A percentile compares a stretch with the other conserved stretches of the same genome.
These are phyloP conservation scores for Protomyces gravidus DNA, from an alignment of 1,139 yeast genomes.

Conservation along the genomic window DNA sequence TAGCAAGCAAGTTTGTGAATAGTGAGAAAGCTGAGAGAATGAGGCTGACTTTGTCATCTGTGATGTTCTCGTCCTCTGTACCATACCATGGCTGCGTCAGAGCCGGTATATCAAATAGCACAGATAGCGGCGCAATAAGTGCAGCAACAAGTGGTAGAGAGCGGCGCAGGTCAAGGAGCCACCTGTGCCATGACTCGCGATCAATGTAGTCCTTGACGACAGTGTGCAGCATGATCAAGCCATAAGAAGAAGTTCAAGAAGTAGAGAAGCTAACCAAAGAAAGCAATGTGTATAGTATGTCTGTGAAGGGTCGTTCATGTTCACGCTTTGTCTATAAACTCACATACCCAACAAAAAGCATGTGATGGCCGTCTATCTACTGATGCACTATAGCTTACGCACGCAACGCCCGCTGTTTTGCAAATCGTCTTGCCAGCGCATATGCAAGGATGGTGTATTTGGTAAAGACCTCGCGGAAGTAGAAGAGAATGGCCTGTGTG, in stretches of 20 bases:
- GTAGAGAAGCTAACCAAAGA: too few relatives aligned
- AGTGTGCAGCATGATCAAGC: not conserved
- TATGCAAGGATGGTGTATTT: conserved; percentile 24
- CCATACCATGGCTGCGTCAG: conserved; percentile 27
- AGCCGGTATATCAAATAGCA: conserved; percentile 21
- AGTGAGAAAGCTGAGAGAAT: conserved; percentile 14
- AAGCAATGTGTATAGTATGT: too few relatives aligned
- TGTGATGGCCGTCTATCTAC: too few relatives aligned
- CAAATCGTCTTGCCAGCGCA: conserved; percentile 13
- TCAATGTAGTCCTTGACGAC: not conserved
- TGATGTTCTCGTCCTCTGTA: conserved; percentile 4
- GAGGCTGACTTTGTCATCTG: conserved; percentile 13
- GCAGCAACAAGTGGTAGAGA: conserved; percentile 16
- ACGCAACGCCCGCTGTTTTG: conserved; percentile 6
- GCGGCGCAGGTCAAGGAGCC: not conserved
- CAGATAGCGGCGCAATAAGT: conserved; percentile 20
- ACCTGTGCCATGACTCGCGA: not conserved
- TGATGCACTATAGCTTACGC: not conserved
- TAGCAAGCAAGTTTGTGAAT: conserved; percentile 12
- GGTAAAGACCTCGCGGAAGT: conserved; percentile 57
- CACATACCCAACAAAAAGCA: too few relatives aligned
- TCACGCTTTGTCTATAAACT: too few relatives aligned
- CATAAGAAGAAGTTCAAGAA: not conserved
- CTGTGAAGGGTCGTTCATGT: too few relatives aligned
- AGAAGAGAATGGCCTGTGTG: conserved; percentile 79